Evolutionary conservation across 305 asterid genomes (phyloP).

Genomic region (Salvia sclarea): DNA sequence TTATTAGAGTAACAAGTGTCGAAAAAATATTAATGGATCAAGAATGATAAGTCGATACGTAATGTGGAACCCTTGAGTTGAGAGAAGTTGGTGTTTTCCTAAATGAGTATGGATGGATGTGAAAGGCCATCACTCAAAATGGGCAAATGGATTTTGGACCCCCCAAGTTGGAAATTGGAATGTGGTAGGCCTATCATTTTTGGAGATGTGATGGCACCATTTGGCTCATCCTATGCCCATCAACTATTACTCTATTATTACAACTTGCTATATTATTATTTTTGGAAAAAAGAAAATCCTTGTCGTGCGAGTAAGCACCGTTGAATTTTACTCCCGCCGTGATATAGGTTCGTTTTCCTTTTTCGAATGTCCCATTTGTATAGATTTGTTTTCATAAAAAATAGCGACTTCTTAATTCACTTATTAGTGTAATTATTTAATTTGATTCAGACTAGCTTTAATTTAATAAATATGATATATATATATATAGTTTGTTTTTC

Average conservation of each 20-base stretch:
- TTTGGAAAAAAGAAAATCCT: neutral
- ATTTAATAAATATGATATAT: too few species aligned
- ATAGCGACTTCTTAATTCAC: too few species aligned
- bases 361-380: too few species aligned
- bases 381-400: too few species aligned
- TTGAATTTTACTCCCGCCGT: neutral
- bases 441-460: too few species aligned
- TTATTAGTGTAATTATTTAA: too few species aligned
- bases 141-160: neutral
- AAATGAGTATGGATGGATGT: neutral
- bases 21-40: neutral
- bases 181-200: conserved; percentile 6
- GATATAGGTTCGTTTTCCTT: too few species aligned
- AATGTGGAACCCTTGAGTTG: neutral
- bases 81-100: neutral
- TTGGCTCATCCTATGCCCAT: conserved; percentile 26
- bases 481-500: too few species aligned
- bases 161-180: conserved; percentile 22
- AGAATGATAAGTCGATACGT: neutral
- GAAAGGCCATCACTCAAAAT: neutral
- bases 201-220: conserved; percentile 26
- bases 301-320: neutral
- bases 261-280: conserved; percentile 12
- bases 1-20: neutral
- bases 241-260: conserved; percentile 3